Evolutionary conservation across 73 alveolate genomes (phyloP), one percentile per base, ranked within the genome.

Genomic region (Tetrahymena thermophila): DNA sequence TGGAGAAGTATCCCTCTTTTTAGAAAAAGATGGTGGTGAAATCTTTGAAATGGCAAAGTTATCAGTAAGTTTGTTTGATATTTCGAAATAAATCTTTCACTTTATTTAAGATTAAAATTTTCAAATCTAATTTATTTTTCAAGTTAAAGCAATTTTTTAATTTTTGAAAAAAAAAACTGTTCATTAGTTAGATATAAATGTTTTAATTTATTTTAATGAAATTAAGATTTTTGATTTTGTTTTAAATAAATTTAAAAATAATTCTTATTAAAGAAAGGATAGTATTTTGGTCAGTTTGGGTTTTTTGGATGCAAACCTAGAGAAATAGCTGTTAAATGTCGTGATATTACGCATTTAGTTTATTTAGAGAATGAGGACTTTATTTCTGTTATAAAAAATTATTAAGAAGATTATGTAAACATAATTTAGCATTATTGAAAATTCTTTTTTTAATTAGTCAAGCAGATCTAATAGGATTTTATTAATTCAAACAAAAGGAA

Each of bases 201-300:
- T 8, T 55, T 23, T 55, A 94, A 56, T 93, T 97, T 31, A 98
- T 98, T 17, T 56, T 93, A 55, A 98, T 97, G 13, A 97, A 97
- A 56, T 95, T 98, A 35, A 83, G 96, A 37, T 98, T 97, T 43
- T 84, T 96, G 42, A 95, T 93, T 71, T 97, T 98, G 40, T 93
- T 94, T 34, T n/a, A n/a, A 37, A 37, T 37, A 37, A 37, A 37
- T 37, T 37, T 37, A 37, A 95, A 98, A 34, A 96, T 95, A 55
- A 93, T 97, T 5, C 93, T 94, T 28, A 98, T 95, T 25, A 94
- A 97, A 28, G 96, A 96, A 56, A 94, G 96, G 96, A 97, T 96
- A 58, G 96, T 96, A 31, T 37, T 98, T 98, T 95, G 99, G 99
- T 31, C 98, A 98, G 85, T 96, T 98, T n/a, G 99, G 99, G 34